Evolutionary conservation across 176 grass and related monocot species (phyloP), one percentile per base, ranked within the genome.

Genomic region (Musa schizocarpa): DNA sequence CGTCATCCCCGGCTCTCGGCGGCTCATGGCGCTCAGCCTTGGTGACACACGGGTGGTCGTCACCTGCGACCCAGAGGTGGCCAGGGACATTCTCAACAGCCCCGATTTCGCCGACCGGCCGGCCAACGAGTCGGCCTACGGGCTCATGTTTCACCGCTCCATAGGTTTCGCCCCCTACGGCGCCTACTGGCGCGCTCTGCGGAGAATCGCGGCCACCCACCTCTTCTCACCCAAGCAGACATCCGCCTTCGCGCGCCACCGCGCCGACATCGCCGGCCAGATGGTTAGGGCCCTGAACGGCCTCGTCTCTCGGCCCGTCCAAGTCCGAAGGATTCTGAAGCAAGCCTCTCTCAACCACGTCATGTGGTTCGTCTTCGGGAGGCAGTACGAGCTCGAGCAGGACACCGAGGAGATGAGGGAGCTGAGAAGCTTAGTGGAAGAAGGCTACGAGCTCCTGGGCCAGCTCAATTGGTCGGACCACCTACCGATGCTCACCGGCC

Each of bases 61-160:
- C 73, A 74, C 89, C 9, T 84, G 87, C n/a, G 80, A 92, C 79
- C 92, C 92, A 83, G 83, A 90, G 74, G 78, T 90, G 1, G 88
- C 91, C 1, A 59, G 55, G 14, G 91, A 94, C 74, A 77, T 92
- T 76, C 87, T 96, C 65, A 88, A 90, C 81, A 92, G 54, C 83
- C 85, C 83, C 48, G 85, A 64, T 76, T 96, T 96, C 75, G 82
- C 87, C 71, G 83, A 80, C 61, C 87, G 87, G 0, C 89, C 89
- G 17, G 65, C 76, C 14, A 96, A 89, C 76, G 85, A 96, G 69
- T 88, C 89, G 0, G 89, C 89, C 43, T 96, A 92, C 84, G 85
- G 89, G 69, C 89, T 96, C 85, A 90, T 92, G 93, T 96, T 96
- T 79, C 85, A 96, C 74, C 89, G 87, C 62, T 76, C 93, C 68